These are phyloP conservation scores for Magnolia kwangsiensis DNA, from an alignment of 164 flowering plant genomes.

Conservation along the genomic window DNA sequence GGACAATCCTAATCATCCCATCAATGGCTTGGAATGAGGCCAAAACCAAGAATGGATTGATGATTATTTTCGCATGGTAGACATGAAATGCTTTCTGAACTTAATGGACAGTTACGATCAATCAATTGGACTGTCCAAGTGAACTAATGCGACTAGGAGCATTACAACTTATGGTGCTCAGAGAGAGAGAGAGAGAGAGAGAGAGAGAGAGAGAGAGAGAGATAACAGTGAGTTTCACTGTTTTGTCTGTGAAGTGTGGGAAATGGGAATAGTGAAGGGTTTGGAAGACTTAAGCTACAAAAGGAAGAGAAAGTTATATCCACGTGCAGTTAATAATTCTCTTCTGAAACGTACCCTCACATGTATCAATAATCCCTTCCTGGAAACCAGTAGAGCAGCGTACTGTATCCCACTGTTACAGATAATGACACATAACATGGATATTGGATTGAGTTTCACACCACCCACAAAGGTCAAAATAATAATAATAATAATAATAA, in stretches of 20 bases:
- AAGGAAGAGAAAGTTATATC: constrained; percentile 1
- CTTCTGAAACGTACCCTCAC: constrained; percentile 8
- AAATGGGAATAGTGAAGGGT: background rate
- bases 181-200: too few relatives aligned
- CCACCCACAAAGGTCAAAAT: too few relatives aligned
- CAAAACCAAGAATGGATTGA: too few relatives aligned
- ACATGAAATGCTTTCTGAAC: too few relatives aligned
- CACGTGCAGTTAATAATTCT: constrained; percentile 3
- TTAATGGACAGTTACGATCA: too few relatives aligned
- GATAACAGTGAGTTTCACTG: background rate
- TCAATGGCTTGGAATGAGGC: too few relatives aligned
- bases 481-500: too few relatives aligned
- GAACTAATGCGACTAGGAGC: too few relatives aligned
- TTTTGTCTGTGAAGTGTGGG: constrained; percentile 5
- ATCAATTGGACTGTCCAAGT: too few relatives aligned
- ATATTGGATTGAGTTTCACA: background rate
- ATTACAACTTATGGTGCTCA: too few relatives aligned
- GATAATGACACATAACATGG: background rate
- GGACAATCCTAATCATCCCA: too few relatives aligned
- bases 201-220: background rate
- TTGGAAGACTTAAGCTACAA: background rate
- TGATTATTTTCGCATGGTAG: too few relatives aligned
- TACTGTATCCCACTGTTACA: constrained; percentile 8
- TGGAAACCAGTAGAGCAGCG: constrained; percentile 3
- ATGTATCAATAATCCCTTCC: background rate